Base-by-base conservation (phyloP, 2,329 filamentous ascomycete genomes). In the Claviceps digitariae region DNA sequence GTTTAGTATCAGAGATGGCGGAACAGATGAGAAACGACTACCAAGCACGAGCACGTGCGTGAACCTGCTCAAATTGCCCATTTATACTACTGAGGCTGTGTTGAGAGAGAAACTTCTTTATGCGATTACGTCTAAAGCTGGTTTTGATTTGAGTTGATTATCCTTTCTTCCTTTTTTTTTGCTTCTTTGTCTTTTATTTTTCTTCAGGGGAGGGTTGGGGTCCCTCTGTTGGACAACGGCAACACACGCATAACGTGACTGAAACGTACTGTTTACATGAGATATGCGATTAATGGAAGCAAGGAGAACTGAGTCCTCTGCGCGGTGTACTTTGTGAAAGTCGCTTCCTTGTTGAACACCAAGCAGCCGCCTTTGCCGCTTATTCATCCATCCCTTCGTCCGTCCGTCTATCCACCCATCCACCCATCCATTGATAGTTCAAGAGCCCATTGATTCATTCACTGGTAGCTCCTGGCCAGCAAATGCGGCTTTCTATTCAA, bases 31-130 rank as follows among this genome's bases (percentile, higher is more conserved):
- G 54, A 88, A 95, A 71, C 76, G 93, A 55, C 71, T 96, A 57
- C 93, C 93, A 2, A 97, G 89, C 64, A 90, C 93, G 20, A 96
- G 90, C 65, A 98, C 93, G 0, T 98, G 93, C 62, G 89, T 97
- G 29, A 98, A 98, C 66, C 66, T 98, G 60, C 71, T 98, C 48
- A 98, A 98, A 73, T 70, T 98, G 59, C 93, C 93, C 7, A 81
- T 84, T 58, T 98, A 97, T 67, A 77, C 69, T 48, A 81, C 75
- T 36, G 80, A 83, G 57, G 68, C 72, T 55, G 77, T 74, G 29
- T 66, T 98, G 62, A 83, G 79, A 64, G 79, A 84, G 63, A 97
- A 95, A 71, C 66, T 98, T 56, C 71, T 97, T 51, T 95, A 96
- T 68, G 91, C 91, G 9, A 81, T 96, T 21, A 87, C 87, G 60